Evolutionary conservation across 257 asterid genomes (phyloP).

Genomic region (Capsicum baccatum): DNA sequence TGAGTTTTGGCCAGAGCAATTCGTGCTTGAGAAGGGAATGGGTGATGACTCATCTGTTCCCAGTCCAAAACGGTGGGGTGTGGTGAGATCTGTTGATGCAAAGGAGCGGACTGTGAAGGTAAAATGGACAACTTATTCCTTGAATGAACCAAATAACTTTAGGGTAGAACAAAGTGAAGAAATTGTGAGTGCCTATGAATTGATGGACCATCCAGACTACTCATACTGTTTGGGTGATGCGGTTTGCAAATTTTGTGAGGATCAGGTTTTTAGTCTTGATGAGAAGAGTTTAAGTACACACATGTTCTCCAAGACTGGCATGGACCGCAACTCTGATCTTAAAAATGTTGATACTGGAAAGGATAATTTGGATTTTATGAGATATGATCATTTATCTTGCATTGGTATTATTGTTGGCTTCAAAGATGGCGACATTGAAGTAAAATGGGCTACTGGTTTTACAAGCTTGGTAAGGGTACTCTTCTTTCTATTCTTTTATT

Average conservation of each 20-base stretch:
- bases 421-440: constrained; percentile 63
- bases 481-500: not conserved
- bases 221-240: constrained; percentile 67
- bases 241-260: constrained; percentile 50
- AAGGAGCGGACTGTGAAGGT: constrained; percentile 85
- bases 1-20: constrained; percentile 80
- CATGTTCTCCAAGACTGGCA: constrained; percentile 31
- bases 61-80: constrained; percentile 63
- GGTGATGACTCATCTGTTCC: constrained; percentile 47
- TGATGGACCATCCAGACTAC: constrained; percentile 85
- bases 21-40: constrained; percentile 78
- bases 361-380: constrained; percentile 36
- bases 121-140: constrained; percentile 59
- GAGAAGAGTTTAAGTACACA: constrained; percentile 26
- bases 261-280: constrained; percentile 29
- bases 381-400: constrained; percentile 47
- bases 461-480: constrained; percentile 58
- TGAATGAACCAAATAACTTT: constrained; percentile 30
- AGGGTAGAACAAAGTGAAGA: constrained; percentile 57
- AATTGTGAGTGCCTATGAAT: constrained; percentile 89
- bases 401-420: constrained; percentile 76
- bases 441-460: constrained; percentile 87
- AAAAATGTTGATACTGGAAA: constrained; percentile 34
- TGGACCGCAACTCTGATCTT: constrained; percentile 32
- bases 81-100: constrained; percentile 70